phyloP scores from a whole-genome alignment of 2,329 filamentous ascomycete species.

The Penicillium frequentans region DNA sequence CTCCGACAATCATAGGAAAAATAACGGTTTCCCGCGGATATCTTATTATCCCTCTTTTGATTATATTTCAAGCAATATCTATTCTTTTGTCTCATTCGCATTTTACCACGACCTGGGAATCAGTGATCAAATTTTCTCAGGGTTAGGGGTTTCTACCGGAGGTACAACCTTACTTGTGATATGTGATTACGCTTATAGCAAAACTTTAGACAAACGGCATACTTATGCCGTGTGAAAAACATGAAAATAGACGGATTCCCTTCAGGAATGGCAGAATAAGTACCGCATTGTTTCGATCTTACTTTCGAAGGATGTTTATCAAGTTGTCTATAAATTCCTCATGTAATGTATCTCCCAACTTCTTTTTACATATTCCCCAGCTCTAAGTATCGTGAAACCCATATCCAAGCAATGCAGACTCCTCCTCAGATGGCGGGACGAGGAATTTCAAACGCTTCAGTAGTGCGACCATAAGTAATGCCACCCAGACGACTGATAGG shows the following conservation, averaged over 20 bases:
- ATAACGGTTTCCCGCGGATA: background rate
- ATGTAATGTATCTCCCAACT: background rate
- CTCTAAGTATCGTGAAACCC: background rate
- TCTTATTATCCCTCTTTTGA: too few relatives aligned
- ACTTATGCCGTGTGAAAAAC: too few relatives aligned
- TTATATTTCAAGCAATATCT: background rate
- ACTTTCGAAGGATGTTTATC: too few relatives aligned
- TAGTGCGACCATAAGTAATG: slow-evolving; percentile 75
- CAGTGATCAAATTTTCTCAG: background rate
- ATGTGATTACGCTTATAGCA: background rate
- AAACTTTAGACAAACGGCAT: background rate
- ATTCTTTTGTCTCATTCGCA: background rate
- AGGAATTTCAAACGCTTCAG: slow-evolving; percentile 70
- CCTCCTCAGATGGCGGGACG: slow-evolving; percentile 25
- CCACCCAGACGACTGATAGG: slow-evolving; percentile 80
- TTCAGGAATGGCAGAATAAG: too few relatives aligned
- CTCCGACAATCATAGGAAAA: background rate
- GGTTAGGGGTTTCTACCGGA: background rate
- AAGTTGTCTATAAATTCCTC: too few relatives aligned
- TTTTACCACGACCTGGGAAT: background rate
- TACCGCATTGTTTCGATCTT: too few relatives aligned
- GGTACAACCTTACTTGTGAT: too few relatives aligned
- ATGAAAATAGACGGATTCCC: too few relatives aligned
- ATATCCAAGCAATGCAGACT: background rate
- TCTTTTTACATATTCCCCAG: background rate